Conservation (phyloP, 768 basidiomycete species). For the Thelephora aurantiotincta region DNA sequence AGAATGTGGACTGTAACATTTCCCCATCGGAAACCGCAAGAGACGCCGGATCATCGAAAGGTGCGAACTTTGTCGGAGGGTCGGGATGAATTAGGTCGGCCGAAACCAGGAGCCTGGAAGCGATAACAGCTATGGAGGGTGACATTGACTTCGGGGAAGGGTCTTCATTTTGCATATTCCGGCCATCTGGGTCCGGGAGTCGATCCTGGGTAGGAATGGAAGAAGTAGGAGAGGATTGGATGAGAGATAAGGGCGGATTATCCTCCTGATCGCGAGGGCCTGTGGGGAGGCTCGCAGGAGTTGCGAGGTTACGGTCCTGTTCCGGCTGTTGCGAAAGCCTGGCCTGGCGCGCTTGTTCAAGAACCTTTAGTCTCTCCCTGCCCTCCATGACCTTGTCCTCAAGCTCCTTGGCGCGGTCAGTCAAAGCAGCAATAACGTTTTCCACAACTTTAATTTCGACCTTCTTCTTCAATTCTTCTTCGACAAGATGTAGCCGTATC, state of each 20-base stretch:
- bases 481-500: constrained; percentile 11
- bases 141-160: too few relatives aligned
- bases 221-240: not conserved
- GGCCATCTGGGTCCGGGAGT: too few relatives aligned
- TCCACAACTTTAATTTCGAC: constrained; percentile 53
- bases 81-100: constrained; percentile 9
- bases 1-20: constrained; percentile 28
- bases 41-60: constrained; percentile 29
- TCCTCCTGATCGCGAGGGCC: constrained; percentile 9
- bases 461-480: constrained; percentile 31
- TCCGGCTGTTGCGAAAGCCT: constrained; percentile 10
- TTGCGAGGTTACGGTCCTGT: constrained; percentile 8
- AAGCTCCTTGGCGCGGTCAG: constrained; percentile 53
- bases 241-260: constrained; percentile 2
- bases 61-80: constrained; percentile 29
- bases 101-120: constrained; percentile 5
- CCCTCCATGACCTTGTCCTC: constrained; percentile 57
- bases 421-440: constrained; percentile 48
- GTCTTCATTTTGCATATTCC: too few relatives aligned
- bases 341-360: constrained; percentile 44
- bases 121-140: not conserved
- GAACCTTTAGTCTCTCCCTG: constrained; percentile 39
- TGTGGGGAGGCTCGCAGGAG: not conserved
- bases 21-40: constrained; percentile 12
- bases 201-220: too few relatives aligned